Percentiles rank a stretch among this genome's conserved stretches.
phyloP scores from a whole-genome alignment of 139 green algal species.

The Chlamydomonas sp. region DNA sequence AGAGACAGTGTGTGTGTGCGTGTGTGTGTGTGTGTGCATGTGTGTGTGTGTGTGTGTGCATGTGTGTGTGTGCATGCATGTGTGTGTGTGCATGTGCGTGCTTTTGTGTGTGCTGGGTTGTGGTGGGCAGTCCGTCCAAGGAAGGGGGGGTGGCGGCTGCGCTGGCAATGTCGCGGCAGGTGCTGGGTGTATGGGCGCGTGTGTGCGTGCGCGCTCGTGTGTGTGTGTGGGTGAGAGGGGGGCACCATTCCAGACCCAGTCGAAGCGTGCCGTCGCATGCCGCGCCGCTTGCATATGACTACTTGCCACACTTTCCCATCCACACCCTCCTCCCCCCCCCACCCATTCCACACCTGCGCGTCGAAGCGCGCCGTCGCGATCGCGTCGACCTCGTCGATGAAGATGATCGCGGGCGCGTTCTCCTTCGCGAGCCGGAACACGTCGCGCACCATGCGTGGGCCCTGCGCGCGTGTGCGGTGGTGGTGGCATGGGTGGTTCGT shows the following conservation, averaged over 20 bases:
- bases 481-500: conserved; percentile 2
- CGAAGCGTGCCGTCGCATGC: neutral
- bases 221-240: neutral
- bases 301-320: neutral
- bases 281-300: neutral
- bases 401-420: conserved; percentile 97
- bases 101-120: too few relatives aligned
- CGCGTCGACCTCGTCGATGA: conserved; percentile 97
- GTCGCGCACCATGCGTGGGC: conserved; percentile 95
- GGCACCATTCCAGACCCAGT: neutral
- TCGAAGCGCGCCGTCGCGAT: conserved; percentile 98
- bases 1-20: too few relatives aligned
- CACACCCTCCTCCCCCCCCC: too few relatives aligned
- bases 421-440: conserved; percentile 98
- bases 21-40: neutral
- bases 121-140: neutral
- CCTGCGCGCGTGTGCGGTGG: conserved; percentile 36
- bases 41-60: neutral
- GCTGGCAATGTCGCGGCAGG: too few relatives aligned
- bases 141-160: too few relatives aligned
- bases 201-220: too few relatives aligned
- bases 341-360: too few relatives aligned
- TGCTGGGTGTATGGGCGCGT: too few relatives aligned
- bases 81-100: neutral
- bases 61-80: conserved; percentile 3